Conservation (phyloP, 768 basidiomycete genomes). For the Pleurotus citrinopileatus region DNA sequence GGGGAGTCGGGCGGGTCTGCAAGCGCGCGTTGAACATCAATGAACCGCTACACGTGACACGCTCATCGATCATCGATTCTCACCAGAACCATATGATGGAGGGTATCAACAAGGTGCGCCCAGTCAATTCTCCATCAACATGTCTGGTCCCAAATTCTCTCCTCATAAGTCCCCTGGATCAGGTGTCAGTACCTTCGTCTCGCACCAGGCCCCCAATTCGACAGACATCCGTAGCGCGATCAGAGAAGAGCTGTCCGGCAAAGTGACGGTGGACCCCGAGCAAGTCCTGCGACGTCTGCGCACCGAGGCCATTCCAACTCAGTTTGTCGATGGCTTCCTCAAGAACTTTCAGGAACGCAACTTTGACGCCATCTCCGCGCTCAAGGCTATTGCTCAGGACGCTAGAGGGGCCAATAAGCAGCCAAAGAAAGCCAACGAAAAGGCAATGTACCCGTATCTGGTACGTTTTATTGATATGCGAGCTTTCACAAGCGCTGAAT, state of each 20-base stretch:
- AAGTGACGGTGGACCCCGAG: not conserved
- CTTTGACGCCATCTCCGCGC: not conserved
- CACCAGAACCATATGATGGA: not conserved
- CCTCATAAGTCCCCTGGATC: not conserved
- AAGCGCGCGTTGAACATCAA: no score
- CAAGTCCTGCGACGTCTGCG: not conserved
- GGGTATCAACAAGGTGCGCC: not conserved
- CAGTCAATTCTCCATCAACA: conserved; percentile 3
- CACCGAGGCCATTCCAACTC: not conserved
- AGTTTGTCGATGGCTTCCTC: not conserved
- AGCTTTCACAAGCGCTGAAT: not conserved
- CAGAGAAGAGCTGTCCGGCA: not conserved
- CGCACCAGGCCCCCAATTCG: not conserved
- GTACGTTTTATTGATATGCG: not conserved
- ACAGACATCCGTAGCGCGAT: not conserved
- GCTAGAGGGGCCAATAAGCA: not conserved
- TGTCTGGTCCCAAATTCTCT: not conserved
- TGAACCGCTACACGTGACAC: no score
- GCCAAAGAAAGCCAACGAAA: not conserved
- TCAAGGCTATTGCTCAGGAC: not conserved
- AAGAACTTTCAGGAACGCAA: not conserved
- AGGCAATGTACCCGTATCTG: not conserved
- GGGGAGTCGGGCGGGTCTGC: no score
- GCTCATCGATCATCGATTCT: no score
- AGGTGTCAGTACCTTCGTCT: not conserved